phyloP scores from a whole-genome alignment of 2,329 filamentous ascomycete genomes.

The Phaeosphaeriaceae sp. region DNA sequence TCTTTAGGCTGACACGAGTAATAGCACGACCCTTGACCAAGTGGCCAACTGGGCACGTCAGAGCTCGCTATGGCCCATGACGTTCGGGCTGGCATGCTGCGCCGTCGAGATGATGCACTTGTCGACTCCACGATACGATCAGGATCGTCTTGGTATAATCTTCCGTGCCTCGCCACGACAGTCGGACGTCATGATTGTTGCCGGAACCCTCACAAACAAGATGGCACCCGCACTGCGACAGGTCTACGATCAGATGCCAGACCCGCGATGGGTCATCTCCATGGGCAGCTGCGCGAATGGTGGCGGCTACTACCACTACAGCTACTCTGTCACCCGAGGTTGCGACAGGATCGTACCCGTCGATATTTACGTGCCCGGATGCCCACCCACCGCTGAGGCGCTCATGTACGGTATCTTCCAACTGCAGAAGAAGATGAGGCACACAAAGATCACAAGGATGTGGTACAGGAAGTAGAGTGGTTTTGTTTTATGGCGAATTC shows the following conservation, averaged over 20 bases:
- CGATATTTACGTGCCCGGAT: conserved; percentile 82
- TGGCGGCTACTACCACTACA: conserved; percentile 87
- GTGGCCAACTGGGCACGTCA: conserved; percentile 87
- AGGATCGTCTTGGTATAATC: conserved; percentile 89
- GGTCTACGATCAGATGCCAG: conserved; percentile 95
- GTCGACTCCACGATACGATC: conserved; percentile 89
- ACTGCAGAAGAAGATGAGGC: conserved; percentile 78
- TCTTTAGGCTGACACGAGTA: conserved; percentile 20
- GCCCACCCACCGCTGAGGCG: conserved; percentile 64
- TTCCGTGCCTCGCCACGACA: conserved; percentile 90
- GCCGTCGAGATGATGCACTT: conserved; percentile 95
- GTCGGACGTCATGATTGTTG: conserved; percentile 94
- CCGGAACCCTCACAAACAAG: conserved; percentile 92
- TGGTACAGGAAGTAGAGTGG: conserved; percentile 62
- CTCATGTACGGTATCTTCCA: conserved; percentile 73
- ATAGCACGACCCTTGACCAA: conserved; percentile 79
- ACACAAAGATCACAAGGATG: conserved; percentile 63
- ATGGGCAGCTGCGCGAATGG: conserved; percentile 89
- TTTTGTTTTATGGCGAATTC: conserved; percentile 13
- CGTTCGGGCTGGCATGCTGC: conserved; percentile 89
- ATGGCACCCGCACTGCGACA: conserved; percentile 91
- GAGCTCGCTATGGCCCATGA: conserved; percentile 90
- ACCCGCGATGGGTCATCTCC: conserved; percentile 84
- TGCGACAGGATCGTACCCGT: conserved; percentile 84
- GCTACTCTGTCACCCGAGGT: conserved; percentile 78